These are phyloP conservation scores for Sclerotinia trifoliorum DNA, from an alignment of 2,329 filamentous ascomycete species.

Conservation along the genomic window DNA sequence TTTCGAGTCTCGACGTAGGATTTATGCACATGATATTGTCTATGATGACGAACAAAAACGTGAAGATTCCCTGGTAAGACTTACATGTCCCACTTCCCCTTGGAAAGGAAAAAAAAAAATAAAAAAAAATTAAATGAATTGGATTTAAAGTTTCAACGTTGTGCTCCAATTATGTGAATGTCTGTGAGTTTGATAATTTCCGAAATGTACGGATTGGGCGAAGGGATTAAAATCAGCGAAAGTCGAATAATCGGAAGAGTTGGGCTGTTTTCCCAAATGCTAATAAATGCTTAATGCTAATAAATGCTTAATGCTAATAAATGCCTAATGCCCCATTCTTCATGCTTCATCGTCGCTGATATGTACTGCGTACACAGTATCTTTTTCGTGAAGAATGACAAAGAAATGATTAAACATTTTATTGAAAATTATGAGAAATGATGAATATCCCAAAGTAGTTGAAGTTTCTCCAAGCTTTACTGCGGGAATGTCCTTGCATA, in stretches of 20 bases:
- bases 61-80: not conserved
- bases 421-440: not conserved
- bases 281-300: not conserved
- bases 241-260: too few species aligned
- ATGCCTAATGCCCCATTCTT: too few species aligned
- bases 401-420: too few species aligned
- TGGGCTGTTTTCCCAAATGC: not conserved
- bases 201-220: not conserved
- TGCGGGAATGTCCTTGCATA: not conserved
- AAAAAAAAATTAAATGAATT: not conserved
- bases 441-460: not conserved
- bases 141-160: slow-evolving; percentile 2
- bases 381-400: not conserved
- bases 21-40: not conserved
- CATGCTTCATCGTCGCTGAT: not conserved
- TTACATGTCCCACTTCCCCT: not conserved
- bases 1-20: too few species aligned
- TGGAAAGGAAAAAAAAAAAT: not conserved
- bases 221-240: not conserved
- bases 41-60: not conserved
- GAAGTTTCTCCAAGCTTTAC: not conserved
- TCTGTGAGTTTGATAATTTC: not conserved
- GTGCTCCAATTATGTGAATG: not conserved
- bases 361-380: not conserved
- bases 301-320: too few species aligned